phyloP scores from a whole-genome alignment of 768 basidiomycete species.

The Thelephora aurantiotincta region DNA sequence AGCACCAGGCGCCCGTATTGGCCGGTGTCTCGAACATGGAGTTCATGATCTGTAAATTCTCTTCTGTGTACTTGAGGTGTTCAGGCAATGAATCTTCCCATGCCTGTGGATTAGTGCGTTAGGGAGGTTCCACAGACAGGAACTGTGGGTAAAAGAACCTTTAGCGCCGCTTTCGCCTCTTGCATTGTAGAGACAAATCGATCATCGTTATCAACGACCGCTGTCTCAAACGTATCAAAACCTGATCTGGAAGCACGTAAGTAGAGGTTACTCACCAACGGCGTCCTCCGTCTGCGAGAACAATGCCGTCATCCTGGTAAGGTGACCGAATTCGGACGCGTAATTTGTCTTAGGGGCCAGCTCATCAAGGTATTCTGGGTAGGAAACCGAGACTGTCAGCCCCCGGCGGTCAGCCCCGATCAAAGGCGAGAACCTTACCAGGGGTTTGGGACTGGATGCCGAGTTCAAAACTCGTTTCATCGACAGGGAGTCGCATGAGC shows the following conservation, averaged over 20 bases:
- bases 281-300: slow-evolving; percentile 46
- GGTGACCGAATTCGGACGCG: slow-evolving; percentile 64
- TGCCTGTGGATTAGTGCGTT: slow-evolving; percentile 21
- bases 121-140: too few relatives aligned
- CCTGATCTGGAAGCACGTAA: neutral
- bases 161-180: neutral
- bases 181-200: neutral
- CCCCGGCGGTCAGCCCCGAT: neutral
- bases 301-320: slow-evolving; percentile 54
- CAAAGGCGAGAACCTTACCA: neutral
- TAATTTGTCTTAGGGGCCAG: slow-evolving; percentile 44
- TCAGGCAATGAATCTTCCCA: slow-evolving; percentile 61
- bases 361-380: slow-evolving; percentile 55
- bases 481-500: slow-evolving; percentile 48
- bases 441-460: slow-evolving; percentile 7
- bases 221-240: neutral
- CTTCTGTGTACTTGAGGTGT: slow-evolving; percentile 55
- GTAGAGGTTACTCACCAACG: slow-evolving; percentile 25
- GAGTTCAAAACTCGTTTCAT: slow-evolving; percentile 72
- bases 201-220: neutral
- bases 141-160: neutral
- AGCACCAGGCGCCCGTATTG: slow-evolving; percentile 73
- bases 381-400: neutral
- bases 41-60: slow-evolving; percentile 52
- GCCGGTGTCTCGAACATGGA: slow-evolving; percentile 72